Percentiles rank a stretch among this genome's conserved stretches.
Evolutionary conservation across 2,329 filamentous ascomycete genomes (phyloP).

Genomic region (Phialocephala sp.): DNA sequence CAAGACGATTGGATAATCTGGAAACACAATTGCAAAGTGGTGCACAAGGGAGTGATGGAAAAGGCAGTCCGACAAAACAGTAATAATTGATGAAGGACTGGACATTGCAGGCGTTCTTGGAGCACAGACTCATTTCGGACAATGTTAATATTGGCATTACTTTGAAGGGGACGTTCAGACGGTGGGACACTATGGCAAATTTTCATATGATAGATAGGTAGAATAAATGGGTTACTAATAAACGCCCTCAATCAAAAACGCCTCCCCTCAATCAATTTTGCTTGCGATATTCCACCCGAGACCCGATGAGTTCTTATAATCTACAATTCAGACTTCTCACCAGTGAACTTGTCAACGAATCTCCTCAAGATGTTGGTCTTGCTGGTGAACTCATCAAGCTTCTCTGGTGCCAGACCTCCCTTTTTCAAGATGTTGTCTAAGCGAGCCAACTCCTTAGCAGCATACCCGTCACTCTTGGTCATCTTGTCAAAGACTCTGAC

Average conservation of each 20-base stretch:
- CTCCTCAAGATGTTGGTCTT: conserved; percentile 87
- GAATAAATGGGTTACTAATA: background rate
- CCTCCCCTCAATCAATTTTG: conserved; percentile 25
- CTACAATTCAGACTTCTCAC: conserved; percentile 63
- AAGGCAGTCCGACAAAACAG: conserved; percentile 37
- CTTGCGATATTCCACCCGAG: conserved; percentile 16
- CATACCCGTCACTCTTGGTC: conserved; percentile 76
- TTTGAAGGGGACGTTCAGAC: background rate
- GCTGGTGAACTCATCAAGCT: conserved; percentile 85
- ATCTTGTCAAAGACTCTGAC: conserved; percentile 89
- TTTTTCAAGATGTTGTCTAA: conserved; percentile 82
- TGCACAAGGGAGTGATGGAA: conserved; percentile 33
- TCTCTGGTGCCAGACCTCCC: conserved; percentile 82
- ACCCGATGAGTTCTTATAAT: conserved; percentile 25
- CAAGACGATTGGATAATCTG: conserved; percentile 80
- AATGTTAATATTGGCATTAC: background rate
- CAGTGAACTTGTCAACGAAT: conserved; percentile 66
- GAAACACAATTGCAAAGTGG: conserved; percentile 47
- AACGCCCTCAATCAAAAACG: conserved; percentile 6
- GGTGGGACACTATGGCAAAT: background rate
- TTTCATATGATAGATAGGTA: background rate
- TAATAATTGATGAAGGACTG: conserved; percentile 10
- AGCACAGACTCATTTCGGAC: background rate
- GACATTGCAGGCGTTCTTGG: background rate
- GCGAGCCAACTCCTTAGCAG: conserved; percentile 82